Conservation (phyloP, 768 basidiomycete species). For the Phlebiopsis gigantea region DNA sequence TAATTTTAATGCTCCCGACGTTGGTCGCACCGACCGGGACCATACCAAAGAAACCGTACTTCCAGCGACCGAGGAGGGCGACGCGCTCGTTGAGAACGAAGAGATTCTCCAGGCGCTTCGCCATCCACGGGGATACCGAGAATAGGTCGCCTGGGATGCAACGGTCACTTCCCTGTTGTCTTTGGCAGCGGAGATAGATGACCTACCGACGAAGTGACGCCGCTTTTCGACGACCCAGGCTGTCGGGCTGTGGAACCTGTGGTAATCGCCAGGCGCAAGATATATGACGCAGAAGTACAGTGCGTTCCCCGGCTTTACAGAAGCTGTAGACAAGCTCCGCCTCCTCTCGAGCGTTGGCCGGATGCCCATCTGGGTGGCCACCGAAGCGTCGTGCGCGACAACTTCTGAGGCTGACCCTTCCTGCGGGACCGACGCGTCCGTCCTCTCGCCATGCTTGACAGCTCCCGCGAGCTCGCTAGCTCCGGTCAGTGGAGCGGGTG, state of each 20-base stretch:
- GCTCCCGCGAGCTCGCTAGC: conserved; percentile 21
- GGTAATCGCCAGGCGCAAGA: conserved; percentile 97
- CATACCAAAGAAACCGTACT: conserved; percentile 94
- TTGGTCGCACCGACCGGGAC: conserved; percentile 98
- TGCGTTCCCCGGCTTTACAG: conserved; percentile 68
- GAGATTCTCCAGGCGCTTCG: conserved; percentile 82
- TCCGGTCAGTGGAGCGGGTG: conserved; percentile 19
- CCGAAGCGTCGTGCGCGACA: conserved; percentile 60
- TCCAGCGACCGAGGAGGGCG: conserved; percentile 91
- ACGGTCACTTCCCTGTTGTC: too few relatives aligned
- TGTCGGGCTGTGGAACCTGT: conserved; percentile 93
- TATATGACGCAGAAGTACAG: conserved; percentile 95
- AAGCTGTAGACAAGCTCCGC: conserved; percentile 38
- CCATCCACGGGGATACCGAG: conserved; percentile 95
- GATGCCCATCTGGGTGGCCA: conserved; percentile 69
- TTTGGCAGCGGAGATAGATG: too few relatives aligned
- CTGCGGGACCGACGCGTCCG: conserved; percentile 71
- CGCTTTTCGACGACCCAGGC: conserved; percentile 97
- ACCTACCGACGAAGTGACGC: conserved; percentile 85
- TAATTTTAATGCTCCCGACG: conserved; percentile 92
- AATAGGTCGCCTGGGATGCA: conserved; percentile 73
- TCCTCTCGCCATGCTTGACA: conserved; percentile 60
- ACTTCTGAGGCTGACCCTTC: conserved; percentile 51
- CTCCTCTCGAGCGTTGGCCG: conserved; percentile 32
- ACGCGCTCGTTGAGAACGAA: conserved; percentile 99